Evolutionary conservation across 2,329 filamentous ascomycete species (phyloP), one percentile per base, ranked within the genome.

Genomic region (Colletotrichum sp.): DNA sequence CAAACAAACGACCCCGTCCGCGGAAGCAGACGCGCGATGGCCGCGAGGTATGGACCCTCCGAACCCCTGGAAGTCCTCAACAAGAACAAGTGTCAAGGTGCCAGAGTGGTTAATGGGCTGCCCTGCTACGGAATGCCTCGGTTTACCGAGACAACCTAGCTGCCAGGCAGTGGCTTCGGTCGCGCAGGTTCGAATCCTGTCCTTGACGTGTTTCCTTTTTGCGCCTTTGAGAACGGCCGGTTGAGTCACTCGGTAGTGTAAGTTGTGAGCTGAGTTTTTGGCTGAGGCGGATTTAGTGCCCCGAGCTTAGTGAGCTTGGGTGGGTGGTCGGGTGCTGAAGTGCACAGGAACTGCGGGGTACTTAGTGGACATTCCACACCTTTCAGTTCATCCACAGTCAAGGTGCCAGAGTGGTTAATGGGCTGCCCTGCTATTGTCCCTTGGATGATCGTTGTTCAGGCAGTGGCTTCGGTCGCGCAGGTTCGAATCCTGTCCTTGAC

Each of bases 41-140:
- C 9, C 18, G n/a, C 22, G 22, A 27, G 22, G 8, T 60, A 71
- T 55, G 60, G 60, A 39, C 16, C 58, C 36, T 55, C 60, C 18
- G 18, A 25, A 6, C 7, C 28, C 4, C 27, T 25, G 28, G n/a
- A 55, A 22, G 4, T 12, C 16, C 43, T 52, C 36, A 69, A 32
- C 27, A 25, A 43, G 65, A 18, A 15, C 16, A 22, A 43, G n/a
- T 27, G 66, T 75, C 72, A 71, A 75, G 60, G 72, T 75, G 72
- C 72, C 68, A 71, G 74, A 76, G 74, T 76, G 74, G 74, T 76
- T 76, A 76, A 76, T 76, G 74, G 70, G 74, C 74, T 76, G 74
- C 74, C 70, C 70, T 76, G 70, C 74, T 76, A 75, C 48, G 62
- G 62, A 48, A 22, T 69, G 9, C 27, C n/a, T 12, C 52, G 55